Percentiles rank a stretch among this genome's conserved stretches.
These are phyloP conservation scores for Vigna mungo DNA, from an alignment of 306 rosid species.

Conservation along the genomic window DNA sequence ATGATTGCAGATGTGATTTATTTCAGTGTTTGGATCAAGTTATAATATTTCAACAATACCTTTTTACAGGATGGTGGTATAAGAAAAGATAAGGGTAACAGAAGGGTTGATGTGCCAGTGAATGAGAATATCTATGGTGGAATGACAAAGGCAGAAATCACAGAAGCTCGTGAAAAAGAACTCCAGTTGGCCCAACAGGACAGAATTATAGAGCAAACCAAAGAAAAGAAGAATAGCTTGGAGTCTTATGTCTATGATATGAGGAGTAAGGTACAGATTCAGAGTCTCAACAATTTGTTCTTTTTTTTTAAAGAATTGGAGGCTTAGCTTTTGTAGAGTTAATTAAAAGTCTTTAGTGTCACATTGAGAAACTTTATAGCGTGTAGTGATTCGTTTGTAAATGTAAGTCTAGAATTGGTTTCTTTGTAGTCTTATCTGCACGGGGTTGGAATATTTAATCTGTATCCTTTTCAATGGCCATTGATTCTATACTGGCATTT, in stretches of 20 bases:
- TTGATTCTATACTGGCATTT: conserved; percentile 20
- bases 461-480: conserved; percentile 33
- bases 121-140: conserved; percentile 76
- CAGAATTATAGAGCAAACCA: conserved; percentile 81
- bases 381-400: background rate
- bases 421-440: background rate
- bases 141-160: conserved; percentile 77
- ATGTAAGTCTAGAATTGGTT: conserved; percentile 25
- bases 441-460: conserved; percentile 7
- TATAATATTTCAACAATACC: conserved; percentile 18
- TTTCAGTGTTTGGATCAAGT: conserved; percentile 32
- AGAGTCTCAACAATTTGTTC: conserved; percentile 26
- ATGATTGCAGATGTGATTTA: conserved; percentile 27
- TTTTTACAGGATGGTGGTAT: conserved; percentile 64
- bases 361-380: conserved; percentile 5
- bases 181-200: conserved; percentile 78
- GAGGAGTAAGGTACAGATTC: conserved; percentile 81
- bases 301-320: conserved; percentile 17
- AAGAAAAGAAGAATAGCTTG: conserved; percentile 84
- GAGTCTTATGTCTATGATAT: conserved; percentile 96
- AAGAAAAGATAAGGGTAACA: conserved; percentile 57
- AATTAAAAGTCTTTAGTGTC: background rate
- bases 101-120: conserved; percentile 67
- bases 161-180: conserved; percentile 78
- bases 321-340: background rate